Evolutionary conservation across 176 grass and related monocot genomes (phyloP).

Genomic region (Saccharum spontaneum): DNA sequence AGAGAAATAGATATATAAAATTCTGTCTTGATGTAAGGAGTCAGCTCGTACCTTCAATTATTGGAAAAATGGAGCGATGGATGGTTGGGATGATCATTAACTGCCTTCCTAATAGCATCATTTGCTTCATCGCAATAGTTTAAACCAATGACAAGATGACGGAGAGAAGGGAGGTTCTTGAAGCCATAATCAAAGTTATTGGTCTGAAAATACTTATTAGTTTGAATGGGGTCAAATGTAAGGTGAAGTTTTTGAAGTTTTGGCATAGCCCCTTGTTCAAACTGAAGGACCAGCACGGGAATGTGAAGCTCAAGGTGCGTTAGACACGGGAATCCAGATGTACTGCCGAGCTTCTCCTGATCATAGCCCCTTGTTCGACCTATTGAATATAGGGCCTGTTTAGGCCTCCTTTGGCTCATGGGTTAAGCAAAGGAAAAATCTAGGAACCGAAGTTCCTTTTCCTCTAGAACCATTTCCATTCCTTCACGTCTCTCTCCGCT

Average conservation of each 20-base stretch:
- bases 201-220: accelerated
- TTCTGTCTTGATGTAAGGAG: not conserved
- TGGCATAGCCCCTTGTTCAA: not conserved
- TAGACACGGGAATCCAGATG: not conserved
- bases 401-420: too few species aligned
- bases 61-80: not conserved
- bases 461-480: too few species aligned
- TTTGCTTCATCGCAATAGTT: too few species aligned
- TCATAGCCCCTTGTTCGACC: too few species aligned
- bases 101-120: not conserved
- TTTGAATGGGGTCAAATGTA: accelerated
- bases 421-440: too few species aligned
- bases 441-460: too few species aligned
- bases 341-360: not conserved
- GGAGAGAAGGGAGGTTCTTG: not conserved
- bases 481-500: too few species aligned
- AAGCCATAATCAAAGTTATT: not conserved
- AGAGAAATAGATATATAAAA: too few species aligned
- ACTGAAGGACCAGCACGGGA: not conserved
- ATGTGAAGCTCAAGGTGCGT: accelerated
- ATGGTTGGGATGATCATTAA: not conserved
- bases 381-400: too few species aligned
- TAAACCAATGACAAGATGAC: not conserved
- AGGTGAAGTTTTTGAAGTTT: not conserved
- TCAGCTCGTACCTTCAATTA: not conserved